Evolutionary conservation across 2,329 filamentous ascomycete genomes (phyloP), one percentile per base, ranked within the genome.

Genomic region (Aspergillus thermomutatus): DNA sequence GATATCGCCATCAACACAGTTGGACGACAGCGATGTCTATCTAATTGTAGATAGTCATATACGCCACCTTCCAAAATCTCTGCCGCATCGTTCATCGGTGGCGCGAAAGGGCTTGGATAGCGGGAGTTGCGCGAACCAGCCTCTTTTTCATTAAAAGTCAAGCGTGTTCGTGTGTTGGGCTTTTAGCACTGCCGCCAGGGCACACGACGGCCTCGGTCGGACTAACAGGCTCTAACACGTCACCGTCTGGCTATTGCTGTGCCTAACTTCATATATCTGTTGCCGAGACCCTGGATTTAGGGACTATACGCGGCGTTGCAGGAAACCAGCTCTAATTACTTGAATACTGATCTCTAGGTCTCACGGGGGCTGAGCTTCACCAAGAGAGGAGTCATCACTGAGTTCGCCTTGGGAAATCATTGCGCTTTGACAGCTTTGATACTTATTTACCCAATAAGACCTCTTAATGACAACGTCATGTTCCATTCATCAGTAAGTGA

Each of bases 401-500:
- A 46, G 21, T 17, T 46, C 19, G 23, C 23, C 23, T 46, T 14
- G 21, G 21, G 43, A 14, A 23, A 26, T 26, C 43, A 7, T 46
- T 46, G 40, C 10, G 43, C 21, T 25, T 46, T 34, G 31, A 34
- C 43, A 17, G n/a, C 23, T 40, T 45, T 10, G 21, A 43, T 37
- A 49, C 19, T 31, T n/a, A 34, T 14, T 11, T 41, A n/a, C 48
- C 41, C 31, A 11, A 53, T 31, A 34, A 46, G 41, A 45, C n/a
- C 4, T 23, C 17, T 26, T 21, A 17, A 45, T 25, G 21, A 25
- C 11, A 46, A 25, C 43, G 66, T 41, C 52, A 75, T 75, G 73
- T 75, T 75, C 55, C 67, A 69, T 37, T 74, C 69, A 37, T 60
- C 64, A 48, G 70, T 73, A 64, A 64, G 69, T 65, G 19, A 4